Percentiles rank a stretch among this genome's conserved stretches.
Conservation (phyloP, 768 basidiomycete species). For the Agrocybe praecox region DNA sequence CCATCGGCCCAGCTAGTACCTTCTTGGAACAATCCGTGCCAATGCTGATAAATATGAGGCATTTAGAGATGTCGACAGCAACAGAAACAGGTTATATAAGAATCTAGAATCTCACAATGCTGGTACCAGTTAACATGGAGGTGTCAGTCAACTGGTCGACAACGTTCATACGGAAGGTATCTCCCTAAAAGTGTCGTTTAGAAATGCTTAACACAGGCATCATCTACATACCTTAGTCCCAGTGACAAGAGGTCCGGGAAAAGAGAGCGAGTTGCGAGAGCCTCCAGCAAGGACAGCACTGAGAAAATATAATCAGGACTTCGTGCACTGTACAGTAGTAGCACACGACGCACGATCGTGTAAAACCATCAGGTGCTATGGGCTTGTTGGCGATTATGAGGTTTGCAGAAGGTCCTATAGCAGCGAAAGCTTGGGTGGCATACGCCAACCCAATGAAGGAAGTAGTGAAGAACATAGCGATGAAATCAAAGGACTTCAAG, state of each 20-base stretch:
- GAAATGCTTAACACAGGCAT: background rate
- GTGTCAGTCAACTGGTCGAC: slow-evolving; percentile 43
- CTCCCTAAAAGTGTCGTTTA: slow-evolving; percentile 24
- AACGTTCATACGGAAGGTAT: slow-evolving; percentile 46
- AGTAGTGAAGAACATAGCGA: background rate
- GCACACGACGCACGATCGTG: slow-evolving; percentile 8
- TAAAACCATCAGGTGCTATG: slow-evolving; percentile 19
- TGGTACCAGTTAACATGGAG: slow-evolving; percentile 49
- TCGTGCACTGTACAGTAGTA: background rate
- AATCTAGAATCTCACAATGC: slow-evolving; percentile 38
- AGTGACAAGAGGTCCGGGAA: slow-evolving; percentile 31
- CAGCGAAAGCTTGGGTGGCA: background rate
- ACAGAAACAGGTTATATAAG: too few species aligned
- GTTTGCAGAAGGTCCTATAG: slow-evolving; percentile 20
- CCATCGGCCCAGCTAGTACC: slow-evolving; percentile 42
- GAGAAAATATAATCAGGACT: background rate
- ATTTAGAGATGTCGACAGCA: background rate
- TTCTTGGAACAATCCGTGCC: slow-evolving; percentile 43
- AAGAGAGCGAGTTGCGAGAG: slow-evolving; percentile 14
- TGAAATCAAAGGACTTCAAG: background rate
- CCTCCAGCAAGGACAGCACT: slow-evolving; percentile 20
- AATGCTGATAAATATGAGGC: slow-evolving; percentile 30
- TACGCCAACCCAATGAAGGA: background rate
- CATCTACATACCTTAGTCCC: slow-evolving; percentile 25
- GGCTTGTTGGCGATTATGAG: slow-evolving; percentile 11